Base-by-base conservation (phyloP, 176 grass and related monocot genomes). In the Phyllostachys edulis region DNA sequence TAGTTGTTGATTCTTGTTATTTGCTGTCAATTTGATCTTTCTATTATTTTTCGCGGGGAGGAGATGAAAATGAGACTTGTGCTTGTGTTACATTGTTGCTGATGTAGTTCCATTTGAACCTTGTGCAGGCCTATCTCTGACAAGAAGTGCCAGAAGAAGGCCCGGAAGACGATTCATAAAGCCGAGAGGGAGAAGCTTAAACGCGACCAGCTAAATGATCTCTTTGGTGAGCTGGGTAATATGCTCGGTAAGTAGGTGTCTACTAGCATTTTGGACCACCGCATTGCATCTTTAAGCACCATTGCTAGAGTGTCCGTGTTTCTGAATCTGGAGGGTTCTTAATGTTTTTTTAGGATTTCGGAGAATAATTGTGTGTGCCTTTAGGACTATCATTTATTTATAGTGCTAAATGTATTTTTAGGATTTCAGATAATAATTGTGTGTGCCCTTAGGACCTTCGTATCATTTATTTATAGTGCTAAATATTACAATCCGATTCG, bases 121-220 rank as follows among this genome's bases (percentile, higher is more conserved):
- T 64, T 34, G 54, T 46, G 68, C 88, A 97, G 92, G 51, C 83
- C 83, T 69, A 20, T 82, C n/a, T 7, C 83, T 69, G 73, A 56
- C 21, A 87, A 90, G 82, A 94, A 92, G 82, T 83, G 57, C 64
- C 63, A 90, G 73, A 93, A 87, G 49, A 88, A 82, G 65, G 83
- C 84, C 29, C 88, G 90, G 0, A 94, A 74, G 83, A 97, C 90
- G 71, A 38, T 87, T 32, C 88, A 94, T 55, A 97, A 97, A 71
- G 77, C 94, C 7, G 94, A 94, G 80, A 87, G 92, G 77, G 94
- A 97, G 90, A 97, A 97, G 80, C 92, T 90, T 45, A 97, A 94
- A 56, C 94, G 90, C 4, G 94, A 94, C 63, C 85, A 94, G 20
- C 76, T 94, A 32, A 97, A 97, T 49, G 94, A 97, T 80, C 88